Evolutionary conservation across 495 filamentous ascomycete species (phyloP).

Genomic region (Annulohypoxylon bovei): DNA sequence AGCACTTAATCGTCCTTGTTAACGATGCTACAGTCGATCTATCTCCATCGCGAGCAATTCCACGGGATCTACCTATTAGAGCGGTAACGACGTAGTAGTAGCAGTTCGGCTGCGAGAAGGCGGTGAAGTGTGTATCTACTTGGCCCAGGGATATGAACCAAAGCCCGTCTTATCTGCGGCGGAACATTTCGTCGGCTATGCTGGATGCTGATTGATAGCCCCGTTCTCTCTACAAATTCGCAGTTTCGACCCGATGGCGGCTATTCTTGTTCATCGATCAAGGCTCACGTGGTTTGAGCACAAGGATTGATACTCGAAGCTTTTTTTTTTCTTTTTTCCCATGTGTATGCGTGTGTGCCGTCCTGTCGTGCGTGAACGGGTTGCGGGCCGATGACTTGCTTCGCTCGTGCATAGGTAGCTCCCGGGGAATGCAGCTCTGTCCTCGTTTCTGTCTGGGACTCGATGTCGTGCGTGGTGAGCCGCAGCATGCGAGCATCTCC

Average conservation of each 20-base stretch:
- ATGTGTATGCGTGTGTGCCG: background rate
- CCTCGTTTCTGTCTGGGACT: slow-evolving; percentile 15
- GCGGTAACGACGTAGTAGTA: background rate
- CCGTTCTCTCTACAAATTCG: background rate
- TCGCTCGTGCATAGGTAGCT: background rate
- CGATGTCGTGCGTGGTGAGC: slow-evolving; percentile 32
- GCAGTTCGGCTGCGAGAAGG: background rate
- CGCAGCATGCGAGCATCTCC: background rate
- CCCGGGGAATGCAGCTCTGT: background rate
- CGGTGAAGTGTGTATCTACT: background rate
- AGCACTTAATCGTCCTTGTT: slow-evolving; percentile 29
- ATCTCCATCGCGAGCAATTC: background rate
- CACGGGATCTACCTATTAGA: background rate
- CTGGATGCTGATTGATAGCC: background rate
- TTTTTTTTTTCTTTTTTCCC: background rate
- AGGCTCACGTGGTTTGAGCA: background rate
- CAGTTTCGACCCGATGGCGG: background rate
- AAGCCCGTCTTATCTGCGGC: background rate
- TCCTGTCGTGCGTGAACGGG: background rate
- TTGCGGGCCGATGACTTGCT: slow-evolving; percentile 21
- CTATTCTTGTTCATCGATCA: background rate
- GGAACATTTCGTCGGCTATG: background rate
- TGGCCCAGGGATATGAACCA: background rate
- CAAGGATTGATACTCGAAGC: background rate
- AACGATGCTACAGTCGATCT: slow-evolving; percentile 3